Base-by-base conservation (phyloP, 2,329 filamentous ascomycete species). In the Claviceps fusiformis region DNA sequence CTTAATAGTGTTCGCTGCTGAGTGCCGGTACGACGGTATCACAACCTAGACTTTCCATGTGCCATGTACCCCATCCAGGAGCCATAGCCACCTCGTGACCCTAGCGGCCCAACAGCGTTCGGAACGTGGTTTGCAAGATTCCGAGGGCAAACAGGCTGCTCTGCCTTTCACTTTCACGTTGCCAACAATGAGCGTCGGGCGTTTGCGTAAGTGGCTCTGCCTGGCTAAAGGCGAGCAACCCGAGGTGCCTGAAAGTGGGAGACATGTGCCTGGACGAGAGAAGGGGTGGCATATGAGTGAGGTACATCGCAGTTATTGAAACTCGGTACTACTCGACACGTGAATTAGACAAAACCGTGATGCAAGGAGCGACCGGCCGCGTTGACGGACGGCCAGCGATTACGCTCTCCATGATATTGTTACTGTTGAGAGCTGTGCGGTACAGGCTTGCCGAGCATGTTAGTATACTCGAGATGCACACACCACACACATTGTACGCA, bases 1-100 rank as follows among this genome's bases (percentile, higher is more conserved):
- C 49, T 41, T 41, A 41, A 15, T 15, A 41, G 37, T 15, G 37
- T 7, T 41, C 37, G 31, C 29, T 46, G 41, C 53, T 37, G 50
- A 35, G 19, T 39, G 17, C 31, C 33, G 33, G 48, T 45, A 46
- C 41, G 29, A 35, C 15, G 35, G 43, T 50, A 17, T 24, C 13
- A 41, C 37, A 17, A 41, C 61, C 87, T 86, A 50, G 86, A 80
- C 0, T 74, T 24, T 24, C 66, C 37, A 83, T 79, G 60, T 87
- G 87, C 0, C 85, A n/a, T 41, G 15, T 41, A 41, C 17, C 39
- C 39, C 39, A 41, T 41, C 39, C 39, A 41, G 5, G 39, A 17
- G 39, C 17, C 39, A 41, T 41, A 17, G 17, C 39, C 39, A 41
- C 15, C 39, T 15, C 15, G 17, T 17, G 39, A n/a, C 39, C 39